Percentiles rank a stretch among this genome's conserved stretches.
phyloP scores from a whole-genome alignment of 1,139 yeast genomes.

The Sugiyamaella japonica region DNA sequence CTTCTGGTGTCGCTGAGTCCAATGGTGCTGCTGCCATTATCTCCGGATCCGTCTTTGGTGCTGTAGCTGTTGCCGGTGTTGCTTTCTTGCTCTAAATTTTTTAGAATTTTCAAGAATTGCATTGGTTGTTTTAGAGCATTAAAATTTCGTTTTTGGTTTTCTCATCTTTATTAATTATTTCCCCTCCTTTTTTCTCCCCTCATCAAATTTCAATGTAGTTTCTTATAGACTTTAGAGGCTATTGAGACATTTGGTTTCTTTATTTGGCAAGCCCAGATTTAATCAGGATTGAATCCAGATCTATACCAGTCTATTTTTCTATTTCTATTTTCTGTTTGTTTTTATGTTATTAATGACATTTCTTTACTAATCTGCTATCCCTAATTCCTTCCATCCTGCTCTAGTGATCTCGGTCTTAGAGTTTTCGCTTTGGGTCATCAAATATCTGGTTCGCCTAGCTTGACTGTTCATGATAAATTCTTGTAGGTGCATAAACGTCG shows the following conservation, averaged over 20 bases:
- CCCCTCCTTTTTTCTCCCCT: background rate
- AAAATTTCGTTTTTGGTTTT: background rate
- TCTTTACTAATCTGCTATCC: constrained; percentile 3
- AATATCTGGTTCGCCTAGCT: background rate
- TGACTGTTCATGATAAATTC: too few relatives aligned
- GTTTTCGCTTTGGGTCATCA: background rate
- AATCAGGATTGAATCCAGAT: constrained; percentile 13
- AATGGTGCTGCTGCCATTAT: constrained; percentile 16
- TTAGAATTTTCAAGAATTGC: constrained; percentile 4
- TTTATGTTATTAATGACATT: constrained; percentile 14
- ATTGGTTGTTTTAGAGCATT: constrained; percentile 11
- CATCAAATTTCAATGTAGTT: constrained; percentile 6
- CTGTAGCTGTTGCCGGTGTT: constrained; percentile 26
- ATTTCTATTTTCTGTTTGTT: constrained; percentile 1
- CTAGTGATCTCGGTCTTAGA: background rate
- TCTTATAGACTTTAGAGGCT: constrained; percentile 1
- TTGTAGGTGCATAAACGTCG: background rate
- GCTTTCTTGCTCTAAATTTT: constrained; percentile 24
- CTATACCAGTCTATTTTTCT: constrained; percentile 6
- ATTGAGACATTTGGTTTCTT: constrained; percentile 8
- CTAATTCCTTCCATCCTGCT: too few relatives aligned
- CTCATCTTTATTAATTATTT: background rate
- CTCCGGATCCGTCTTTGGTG: constrained; percentile 24
- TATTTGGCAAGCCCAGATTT: background rate
- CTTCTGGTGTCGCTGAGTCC: constrained; percentile 24